Evolutionary conservation across 305 asterid genomes (phyloP).

Genomic region (Petunia hybrid): DNA sequence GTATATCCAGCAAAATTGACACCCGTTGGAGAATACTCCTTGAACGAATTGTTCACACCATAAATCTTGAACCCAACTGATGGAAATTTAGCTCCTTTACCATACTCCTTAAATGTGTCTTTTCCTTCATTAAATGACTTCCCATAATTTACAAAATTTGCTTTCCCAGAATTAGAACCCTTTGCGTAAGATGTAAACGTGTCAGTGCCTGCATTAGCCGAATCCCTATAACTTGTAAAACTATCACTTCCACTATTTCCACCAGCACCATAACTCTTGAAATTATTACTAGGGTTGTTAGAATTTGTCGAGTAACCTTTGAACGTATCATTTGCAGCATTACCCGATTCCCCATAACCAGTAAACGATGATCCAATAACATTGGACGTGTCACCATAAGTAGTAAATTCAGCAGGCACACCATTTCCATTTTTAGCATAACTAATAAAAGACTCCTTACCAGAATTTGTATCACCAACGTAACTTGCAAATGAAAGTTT

Average conservation of each 20-base stretch:
- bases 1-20: slow-evolving; percentile 70
- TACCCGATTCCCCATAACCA: slow-evolving; percentile 66
- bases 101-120: slow-evolving; percentile 74
- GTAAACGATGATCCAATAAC: slow-evolving; percentile 69
- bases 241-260: slow-evolving; percentile 61
- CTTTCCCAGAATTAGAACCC: slow-evolving; percentile 53
- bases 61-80: slow-evolving; percentile 64
- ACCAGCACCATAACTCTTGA: slow-evolving; percentile 67
- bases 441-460: slow-evolving; percentile 58
- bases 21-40: slow-evolving; percentile 73
- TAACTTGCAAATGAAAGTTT: slow-evolving; percentile 64
- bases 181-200: slow-evolving; percentile 68
- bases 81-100: slow-evolving; percentile 55
- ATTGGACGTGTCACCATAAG: slow-evolving; percentile 69
- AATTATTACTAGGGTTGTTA: slow-evolving; percentile 69
- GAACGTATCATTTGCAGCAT: slow-evolving; percentile 73
- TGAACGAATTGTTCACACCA: slow-evolving; percentile 65
- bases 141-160: slow-evolving; percentile 69
- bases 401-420: slow-evolving; percentile 59
- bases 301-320: slow-evolving; percentile 65
- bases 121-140: slow-evolving; percentile 70
- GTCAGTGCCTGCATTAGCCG: slow-evolving; percentile 73
- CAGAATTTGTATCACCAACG: slow-evolving; percentile 71
- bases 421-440: slow-evolving; percentile 73
- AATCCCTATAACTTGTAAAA: slow-evolving; percentile 63